These are phyloP conservation scores for Sicyos edulis DNA, from an alignment of 306 rosid species.

Conservation along the genomic window DNA sequence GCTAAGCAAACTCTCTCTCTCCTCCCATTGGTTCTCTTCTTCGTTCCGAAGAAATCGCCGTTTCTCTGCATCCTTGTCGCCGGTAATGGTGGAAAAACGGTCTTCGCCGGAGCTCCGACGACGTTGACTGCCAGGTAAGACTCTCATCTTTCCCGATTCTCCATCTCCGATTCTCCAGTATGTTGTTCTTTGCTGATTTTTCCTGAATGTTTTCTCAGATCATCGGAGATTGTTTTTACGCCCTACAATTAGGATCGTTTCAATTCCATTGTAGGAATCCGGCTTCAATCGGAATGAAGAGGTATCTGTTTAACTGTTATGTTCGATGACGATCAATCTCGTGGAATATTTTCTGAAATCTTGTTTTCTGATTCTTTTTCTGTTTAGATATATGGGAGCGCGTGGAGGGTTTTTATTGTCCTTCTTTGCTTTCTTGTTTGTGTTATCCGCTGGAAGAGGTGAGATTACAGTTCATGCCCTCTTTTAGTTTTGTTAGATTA, in stretches of 20 bases:
- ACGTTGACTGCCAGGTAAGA: background rate
- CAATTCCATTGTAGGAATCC: background rate
- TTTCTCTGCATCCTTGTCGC: background rate
- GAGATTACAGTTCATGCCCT: background rate
- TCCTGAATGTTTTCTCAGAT: constrained; percentile 1
- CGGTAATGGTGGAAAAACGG: constrained; percentile 1
- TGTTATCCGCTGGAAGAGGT: constrained; percentile 10
- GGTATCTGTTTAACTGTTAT: background rate
- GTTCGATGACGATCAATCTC: background rate
- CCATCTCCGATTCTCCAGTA: background rate
- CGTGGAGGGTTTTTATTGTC: constrained; percentile 1
- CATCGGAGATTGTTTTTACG: background rate
- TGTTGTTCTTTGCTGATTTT: background rate
- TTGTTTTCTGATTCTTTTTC: background rate
- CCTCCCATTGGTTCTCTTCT: background rate
- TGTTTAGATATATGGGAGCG: background rate
- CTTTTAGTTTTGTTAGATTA: too few species aligned
- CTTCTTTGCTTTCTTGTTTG: constrained; percentile 11
- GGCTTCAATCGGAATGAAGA: background rate
- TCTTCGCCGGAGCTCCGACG: constrained; percentile 14
- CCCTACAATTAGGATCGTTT: background rate
- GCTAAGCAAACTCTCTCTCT: background rate
- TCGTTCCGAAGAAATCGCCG: background rate
- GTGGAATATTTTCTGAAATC: background rate
- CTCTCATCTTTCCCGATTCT: background rate